Percentiles rank a stretch among this genome's conserved stretches.
Conservation (phyloP, 106 monocot genomes). For the Triglochin maritima region DNA sequence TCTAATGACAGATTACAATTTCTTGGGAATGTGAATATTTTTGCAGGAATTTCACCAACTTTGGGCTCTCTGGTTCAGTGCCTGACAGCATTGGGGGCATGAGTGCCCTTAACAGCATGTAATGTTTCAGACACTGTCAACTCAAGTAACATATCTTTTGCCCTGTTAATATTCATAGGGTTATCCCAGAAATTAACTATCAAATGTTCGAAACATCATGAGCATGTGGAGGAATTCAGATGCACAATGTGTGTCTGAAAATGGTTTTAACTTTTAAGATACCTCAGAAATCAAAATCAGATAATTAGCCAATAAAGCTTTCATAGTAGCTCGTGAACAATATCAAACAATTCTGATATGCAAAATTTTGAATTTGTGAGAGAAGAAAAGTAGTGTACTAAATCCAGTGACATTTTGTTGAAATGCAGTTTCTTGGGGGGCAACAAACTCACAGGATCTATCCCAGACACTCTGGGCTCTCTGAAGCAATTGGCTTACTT, state of each 20-base stretch:
- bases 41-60: conserved; percentile 43
- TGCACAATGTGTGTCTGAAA: background rate
- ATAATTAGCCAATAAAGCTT: background rate
- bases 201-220: too few species aligned
- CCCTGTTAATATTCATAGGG: too few species aligned
- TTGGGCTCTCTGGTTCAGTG: conserved; percentile 30
- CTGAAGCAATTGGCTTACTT: conserved; percentile 27
- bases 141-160: background rate
- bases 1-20: too few species aligned
- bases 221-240: too few species aligned
- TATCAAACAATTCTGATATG: background rate
- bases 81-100: conserved; percentile 35
- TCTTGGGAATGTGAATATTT: background rate
- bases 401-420: too few species aligned
- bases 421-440: conserved; percentile 31
- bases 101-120: conserved; percentile 52
- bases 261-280: background rate
- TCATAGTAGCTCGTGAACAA: background rate
- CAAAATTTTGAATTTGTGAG: too few species aligned
- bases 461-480: conserved; percentile 35
- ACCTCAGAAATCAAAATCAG: background rate
- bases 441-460: conserved; percentile 33
- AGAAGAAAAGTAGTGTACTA: too few species aligned
- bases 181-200: too few species aligned
- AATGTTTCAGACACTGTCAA: conserved; percentile 3